phyloP scores from a whole-genome alignment of 2,329 filamentous ascomycete genomes.

The Fusarium pseudocircinatum region DNA sequence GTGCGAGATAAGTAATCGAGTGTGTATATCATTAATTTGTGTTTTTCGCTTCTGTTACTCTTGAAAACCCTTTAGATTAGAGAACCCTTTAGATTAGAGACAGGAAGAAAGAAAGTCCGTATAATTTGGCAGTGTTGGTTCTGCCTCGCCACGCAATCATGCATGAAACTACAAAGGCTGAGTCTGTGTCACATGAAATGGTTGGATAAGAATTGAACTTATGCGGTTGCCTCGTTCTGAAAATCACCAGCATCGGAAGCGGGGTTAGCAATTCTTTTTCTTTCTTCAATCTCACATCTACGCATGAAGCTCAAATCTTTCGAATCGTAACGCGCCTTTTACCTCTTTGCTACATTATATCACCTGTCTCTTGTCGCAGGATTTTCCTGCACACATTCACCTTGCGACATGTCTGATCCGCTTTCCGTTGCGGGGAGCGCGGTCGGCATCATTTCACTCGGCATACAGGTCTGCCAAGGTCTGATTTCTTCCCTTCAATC shows the following conservation, averaged over 20 bases:
- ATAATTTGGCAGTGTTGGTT: background rate
- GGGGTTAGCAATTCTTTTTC: background rate
- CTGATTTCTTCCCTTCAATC: background rate
- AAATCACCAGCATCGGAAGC: background rate
- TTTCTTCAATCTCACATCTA: background rate
- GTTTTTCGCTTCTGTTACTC: accelerated
- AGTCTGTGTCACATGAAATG: background rate
- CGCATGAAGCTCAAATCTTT: accelerated
- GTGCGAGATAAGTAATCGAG: accelerated
- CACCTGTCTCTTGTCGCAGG: accelerated
- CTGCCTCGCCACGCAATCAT: background rate
- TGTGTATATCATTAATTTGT: background rate
- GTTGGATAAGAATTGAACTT: background rate
- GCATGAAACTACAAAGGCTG: background rate
- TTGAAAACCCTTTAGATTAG: accelerated
- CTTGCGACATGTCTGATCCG: background rate
- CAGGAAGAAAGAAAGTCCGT: accelerated
- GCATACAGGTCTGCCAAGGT: background rate
- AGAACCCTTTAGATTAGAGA: accelerated
- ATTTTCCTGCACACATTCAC: accelerated
- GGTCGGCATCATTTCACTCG: background rate
- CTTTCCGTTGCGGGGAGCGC: background rate
- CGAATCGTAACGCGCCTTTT: accelerated
- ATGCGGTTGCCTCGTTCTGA: background rate
- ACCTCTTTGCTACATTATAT: background rate